Evolutionary conservation across 441 rosid genomes (phyloP).

Genomic region (Kokia cookei): DNA sequence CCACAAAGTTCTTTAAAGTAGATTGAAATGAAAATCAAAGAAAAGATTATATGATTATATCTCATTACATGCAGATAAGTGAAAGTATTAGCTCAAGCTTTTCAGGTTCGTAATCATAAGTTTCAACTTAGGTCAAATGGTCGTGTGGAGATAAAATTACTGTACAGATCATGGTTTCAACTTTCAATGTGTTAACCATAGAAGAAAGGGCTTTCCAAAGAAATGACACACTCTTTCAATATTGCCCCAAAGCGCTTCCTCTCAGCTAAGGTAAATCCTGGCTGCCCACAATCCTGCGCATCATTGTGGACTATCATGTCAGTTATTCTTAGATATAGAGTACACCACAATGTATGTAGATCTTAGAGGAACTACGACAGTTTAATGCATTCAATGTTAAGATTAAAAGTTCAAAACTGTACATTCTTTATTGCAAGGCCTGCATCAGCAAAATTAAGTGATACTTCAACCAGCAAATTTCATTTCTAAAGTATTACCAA

Average conservation of each 20-base stretch:
- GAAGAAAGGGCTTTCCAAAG: background rate
- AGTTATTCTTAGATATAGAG: background rate
- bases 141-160: background rate
- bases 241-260: conserved; percentile 77
- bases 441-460: background rate
- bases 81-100: background rate
- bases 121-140: background rate
- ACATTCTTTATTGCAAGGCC: background rate
- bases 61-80: background rate
- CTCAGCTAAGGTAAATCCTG: conserved; percentile 91
- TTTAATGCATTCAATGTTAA: background rate
- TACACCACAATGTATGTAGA: background rate
- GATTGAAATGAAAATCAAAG: background rate
- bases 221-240: conserved; percentile 61
- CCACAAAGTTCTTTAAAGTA: conserved; percentile 3
- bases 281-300: conserved; percentile 87
- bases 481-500: background rate
- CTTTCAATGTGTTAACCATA: background rate
- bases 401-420: background rate
- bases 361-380: background rate
- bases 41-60: background rate
- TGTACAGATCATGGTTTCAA: conserved; percentile 5
- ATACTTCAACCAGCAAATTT: background rate
- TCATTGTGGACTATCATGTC: conserved; percentile 5
- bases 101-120: background rate